Conservation (phyloP, 305 asterid species). For the Plantago lanceolata region DNA sequence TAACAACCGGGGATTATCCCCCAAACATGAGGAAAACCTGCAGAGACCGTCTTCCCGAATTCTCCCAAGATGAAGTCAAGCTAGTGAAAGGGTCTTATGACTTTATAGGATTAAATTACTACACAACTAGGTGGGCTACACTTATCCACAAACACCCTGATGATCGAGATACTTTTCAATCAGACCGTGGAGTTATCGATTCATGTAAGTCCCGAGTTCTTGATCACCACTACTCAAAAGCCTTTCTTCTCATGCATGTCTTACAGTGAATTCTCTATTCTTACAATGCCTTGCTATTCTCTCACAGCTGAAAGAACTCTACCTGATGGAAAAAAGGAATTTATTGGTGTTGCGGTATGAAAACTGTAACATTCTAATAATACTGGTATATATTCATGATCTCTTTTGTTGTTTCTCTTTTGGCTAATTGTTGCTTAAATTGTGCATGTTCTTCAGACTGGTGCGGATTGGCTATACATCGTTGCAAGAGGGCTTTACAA, state of each 20-base stretch:
- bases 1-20: constrained; percentile 29
- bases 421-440: background rate
- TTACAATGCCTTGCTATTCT: too few species aligned
- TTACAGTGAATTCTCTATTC: too few species aligned
- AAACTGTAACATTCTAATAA: too few species aligned
- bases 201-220: background rate
- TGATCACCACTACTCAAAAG: too few species aligned
- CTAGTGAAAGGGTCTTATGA: constrained; percentile 23
- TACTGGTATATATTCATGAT: too few species aligned
- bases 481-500: constrained; percentile 2
- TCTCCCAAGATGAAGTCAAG: background rate
- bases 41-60: constrained; percentile 18
- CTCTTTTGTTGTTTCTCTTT: background rate
- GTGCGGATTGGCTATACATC: constrained; percentile 5
- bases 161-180: background rate
- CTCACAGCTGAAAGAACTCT: too few species aligned
- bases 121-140: constrained; percentile 18
- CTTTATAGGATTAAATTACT: constrained; percentile 27
- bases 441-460: constrained; percentile 14
- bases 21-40: constrained; percentile 14
- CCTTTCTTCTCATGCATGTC: too few species aligned
- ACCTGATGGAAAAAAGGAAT: background rate
- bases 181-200: background rate
- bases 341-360: too few species aligned
- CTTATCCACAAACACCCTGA: background rate